Evolutionary conservation across 148 eudicot genomes (phyloP).

Genomic region (Drosera capensis): DNA sequence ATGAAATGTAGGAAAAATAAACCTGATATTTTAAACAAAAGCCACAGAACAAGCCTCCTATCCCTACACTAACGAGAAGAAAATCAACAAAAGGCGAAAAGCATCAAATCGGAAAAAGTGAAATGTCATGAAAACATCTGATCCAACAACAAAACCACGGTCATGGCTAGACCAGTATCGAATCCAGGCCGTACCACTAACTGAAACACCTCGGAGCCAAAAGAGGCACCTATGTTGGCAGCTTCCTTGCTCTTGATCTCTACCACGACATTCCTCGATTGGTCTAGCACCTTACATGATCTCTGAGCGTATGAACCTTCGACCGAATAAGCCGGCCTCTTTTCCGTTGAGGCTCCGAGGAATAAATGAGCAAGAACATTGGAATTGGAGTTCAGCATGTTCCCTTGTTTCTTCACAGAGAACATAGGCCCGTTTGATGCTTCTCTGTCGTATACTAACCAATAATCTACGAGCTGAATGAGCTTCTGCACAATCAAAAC

Average conservation of each 20-base stretch:
- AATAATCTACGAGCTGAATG: conserved; percentile 28
- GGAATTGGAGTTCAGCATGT: conserved; percentile 16
- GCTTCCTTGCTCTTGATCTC: conserved; percentile 73
- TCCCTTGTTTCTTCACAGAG: conserved; percentile 26
- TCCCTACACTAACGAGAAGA: no score
- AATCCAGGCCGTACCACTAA: conserved; percentile 49
- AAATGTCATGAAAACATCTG: conserved; percentile 35
- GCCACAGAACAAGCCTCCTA: no score
- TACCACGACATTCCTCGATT: conserved; percentile 33
- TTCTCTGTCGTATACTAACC: conserved; percentile 63
- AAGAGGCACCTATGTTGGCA: conserved; percentile 29
- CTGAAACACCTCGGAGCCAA: conserved; percentile 62
- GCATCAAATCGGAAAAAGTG: not conserved
- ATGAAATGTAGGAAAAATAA: no score
- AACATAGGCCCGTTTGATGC: conserved; percentile 12
- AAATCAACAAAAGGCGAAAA: no score
- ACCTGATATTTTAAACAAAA: no score
- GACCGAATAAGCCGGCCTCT: conserved; percentile 27
- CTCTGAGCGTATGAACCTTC: conserved; percentile 55
- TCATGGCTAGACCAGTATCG: conserved; percentile 45
- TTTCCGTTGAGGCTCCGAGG: conserved; percentile 7
- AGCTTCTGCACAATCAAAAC: conserved; percentile 22
- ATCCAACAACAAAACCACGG: conserved; percentile 51
- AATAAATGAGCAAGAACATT: conserved; percentile 39
- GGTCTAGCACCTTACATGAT: conserved; percentile 46